Percentiles rank a stretch among this genome's conserved stretches.
Conservation (phyloP, 2,329 filamentous ascomycete species). For the Xylaria digitata region DNA sequence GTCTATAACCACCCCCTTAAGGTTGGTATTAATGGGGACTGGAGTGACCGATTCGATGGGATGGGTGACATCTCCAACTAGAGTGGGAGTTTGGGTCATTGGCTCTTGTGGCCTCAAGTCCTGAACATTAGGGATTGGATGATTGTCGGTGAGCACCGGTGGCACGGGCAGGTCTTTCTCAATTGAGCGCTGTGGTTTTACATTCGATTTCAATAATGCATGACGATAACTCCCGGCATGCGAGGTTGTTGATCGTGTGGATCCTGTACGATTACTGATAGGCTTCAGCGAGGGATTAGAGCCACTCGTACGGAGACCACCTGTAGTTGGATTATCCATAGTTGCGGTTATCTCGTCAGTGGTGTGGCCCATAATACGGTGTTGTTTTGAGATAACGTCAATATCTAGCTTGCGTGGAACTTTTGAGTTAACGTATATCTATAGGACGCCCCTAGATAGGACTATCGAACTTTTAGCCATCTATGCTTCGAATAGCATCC, state of each 20-base stretch:
- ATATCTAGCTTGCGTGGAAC: not conserved
- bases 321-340: constrained; percentile 38
- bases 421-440: not conserved
- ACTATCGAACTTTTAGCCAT: not conserved
- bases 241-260: constrained; percentile 42
- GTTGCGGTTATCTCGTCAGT: not conserved
- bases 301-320: constrained; percentile 34
- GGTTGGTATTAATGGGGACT: not conserved
- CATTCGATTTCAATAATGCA: constrained; percentile 43
- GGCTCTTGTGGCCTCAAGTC: not conserved
- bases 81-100: not conserved
- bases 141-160: constrained; percentile 42
- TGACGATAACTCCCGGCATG: constrained; percentile 40
- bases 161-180: constrained; percentile 46
- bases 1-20: not conserved
- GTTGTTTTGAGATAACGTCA: not conserved
- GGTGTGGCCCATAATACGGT: not conserved
- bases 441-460: not conserved
- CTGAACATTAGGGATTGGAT: not conserved
- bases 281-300: constrained; percentile 44
- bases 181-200: constrained; percentile 26
- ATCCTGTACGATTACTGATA: constrained; percentile 41
- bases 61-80: not conserved
- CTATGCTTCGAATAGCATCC: not conserved
- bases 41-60: not conserved